Percentiles rank a stretch among this genome's conserved stretches.
Conservation (phyloP, 768 basidiomycete genomes). For the Rossbeevera mucosa region DNA sequence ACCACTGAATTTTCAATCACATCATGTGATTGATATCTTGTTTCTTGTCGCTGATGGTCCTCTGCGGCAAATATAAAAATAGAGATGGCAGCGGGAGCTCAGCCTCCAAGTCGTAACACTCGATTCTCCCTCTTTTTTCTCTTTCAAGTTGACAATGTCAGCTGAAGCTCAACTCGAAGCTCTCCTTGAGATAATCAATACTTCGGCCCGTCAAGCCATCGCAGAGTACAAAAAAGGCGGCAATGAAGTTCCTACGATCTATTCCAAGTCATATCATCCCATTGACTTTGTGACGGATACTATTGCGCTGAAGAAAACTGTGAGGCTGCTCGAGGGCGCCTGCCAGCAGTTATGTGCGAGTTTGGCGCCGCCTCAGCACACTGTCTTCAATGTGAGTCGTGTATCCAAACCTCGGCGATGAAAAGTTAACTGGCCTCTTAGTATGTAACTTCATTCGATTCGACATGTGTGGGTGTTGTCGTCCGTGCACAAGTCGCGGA, state of each 20-base stretch:
- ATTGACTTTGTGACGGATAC: constrained; percentile 19
- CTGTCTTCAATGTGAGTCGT: constrained; percentile 21
- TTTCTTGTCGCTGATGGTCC: not conserved
- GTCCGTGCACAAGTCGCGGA: not conserved
- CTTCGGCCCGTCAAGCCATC: constrained; percentile 24
- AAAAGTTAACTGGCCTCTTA: not conserved
- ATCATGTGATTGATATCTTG: too few relatives aligned
- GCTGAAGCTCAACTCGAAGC: constrained; percentile 4
- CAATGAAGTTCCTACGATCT: constrained; percentile 20
- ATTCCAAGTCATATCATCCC: constrained; percentile 22
- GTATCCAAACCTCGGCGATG: too few relatives aligned
- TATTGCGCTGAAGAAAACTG: constrained; percentile 21
- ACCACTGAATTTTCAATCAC: not conserved
- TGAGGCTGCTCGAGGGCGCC: constrained; percentile 23
- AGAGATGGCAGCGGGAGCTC: too few relatives aligned
- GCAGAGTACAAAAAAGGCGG: constrained; percentile 23
- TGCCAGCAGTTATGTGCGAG: constrained; percentile 26
- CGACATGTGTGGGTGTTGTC: constrained; percentile 15
- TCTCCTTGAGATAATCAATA: constrained; percentile 30
- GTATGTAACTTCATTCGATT: constrained; percentile 22
- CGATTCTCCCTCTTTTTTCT: not conserved
- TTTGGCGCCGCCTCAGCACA: constrained; percentile 26
- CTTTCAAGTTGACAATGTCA: constrained; percentile 13
- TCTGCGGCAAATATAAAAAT: too few relatives aligned
- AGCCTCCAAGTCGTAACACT: not conserved